Evolutionary conservation across 768 basidiomycete species (phyloP), one percentile per base, ranked within the genome.

Genomic region (Candolleomyces eurysporus): DNA sequence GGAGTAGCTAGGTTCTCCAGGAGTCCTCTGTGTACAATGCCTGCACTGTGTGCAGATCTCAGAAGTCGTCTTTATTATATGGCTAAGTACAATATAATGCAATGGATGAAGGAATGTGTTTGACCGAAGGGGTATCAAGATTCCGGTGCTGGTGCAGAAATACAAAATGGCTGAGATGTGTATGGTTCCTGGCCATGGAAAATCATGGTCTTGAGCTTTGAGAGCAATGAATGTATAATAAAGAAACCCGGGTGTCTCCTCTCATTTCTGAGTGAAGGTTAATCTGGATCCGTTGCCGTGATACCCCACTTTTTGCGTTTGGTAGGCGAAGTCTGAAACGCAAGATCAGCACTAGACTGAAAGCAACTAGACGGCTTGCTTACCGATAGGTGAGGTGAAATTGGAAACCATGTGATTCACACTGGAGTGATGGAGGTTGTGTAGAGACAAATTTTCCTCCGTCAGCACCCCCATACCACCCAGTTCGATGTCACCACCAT

Each of bases 301-400:
- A 60, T 32, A 64, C 67, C 32, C 63, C 48, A 30, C 60, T 62
- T 62, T 48, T 48, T 51, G 58, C 52, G 63, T 53, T 5, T 56
- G 65, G 65, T 71, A 74, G 13, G 65, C 66, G 43, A 76, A 62
- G 54, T 75, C 72, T 75, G 22, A 11, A 50, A 40, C 39, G 52
- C 30, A 22, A 32, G 30, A 10, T 14, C n/a, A 17, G 48, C 32
- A 57, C 57, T 39, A 26, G 22, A 45, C 16, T 22, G 19, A 56
- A 21, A 19, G 13, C 45, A n/a, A 21, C 57, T 4, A 59, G 42
- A 48, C 73, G 78, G 16, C 19, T 46, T 46, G 45, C 45, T 19
- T 62, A 90, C 89, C 85, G 57, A 91, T 86, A 1, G 89, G 89
- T 22, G 87, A 89, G 48, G 81, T 87, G 75, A 84, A 91, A 64